A percentile compares a stretch with the other conserved stretches of the same genome.
Evolutionary conservation across 371 early-diverging fungal species (phyloP).

Genomic region (Apophysomyces sp.): DNA sequence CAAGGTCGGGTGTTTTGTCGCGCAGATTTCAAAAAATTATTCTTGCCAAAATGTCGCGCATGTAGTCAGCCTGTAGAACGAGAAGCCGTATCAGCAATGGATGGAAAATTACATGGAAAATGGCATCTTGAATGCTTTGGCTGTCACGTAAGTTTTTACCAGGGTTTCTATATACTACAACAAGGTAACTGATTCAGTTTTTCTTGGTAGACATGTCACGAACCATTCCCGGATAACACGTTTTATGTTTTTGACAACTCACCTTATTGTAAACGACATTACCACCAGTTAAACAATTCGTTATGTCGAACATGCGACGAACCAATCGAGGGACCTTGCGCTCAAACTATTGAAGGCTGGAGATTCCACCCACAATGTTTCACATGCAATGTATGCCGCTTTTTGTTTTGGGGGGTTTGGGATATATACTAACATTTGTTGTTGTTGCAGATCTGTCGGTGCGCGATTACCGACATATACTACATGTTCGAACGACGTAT

Average conservation of each 20-base stretch:
- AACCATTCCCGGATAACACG: conserved; percentile 83
- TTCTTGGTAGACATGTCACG: conserved; percentile 56
- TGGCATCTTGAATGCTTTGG: conserved; percentile 72
- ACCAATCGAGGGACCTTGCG: conserved; percentile 86
- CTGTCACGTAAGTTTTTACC: conserved; percentile 38
- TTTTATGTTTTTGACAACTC: conserved; percentile 82
- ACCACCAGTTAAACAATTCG: conserved; percentile 79
- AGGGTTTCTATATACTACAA: background rate
- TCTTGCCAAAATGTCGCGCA: conserved; percentile 68
- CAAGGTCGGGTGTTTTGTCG: conserved; percentile 77
- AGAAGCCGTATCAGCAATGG: conserved; percentile 77
- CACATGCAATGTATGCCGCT: conserved; percentile 32
- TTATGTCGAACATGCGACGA: conserved; percentile 75
- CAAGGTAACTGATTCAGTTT: background rate
- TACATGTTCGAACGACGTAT: conserved; percentile 74
- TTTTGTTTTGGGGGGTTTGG: no score
- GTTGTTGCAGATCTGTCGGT: conserved; percentile 51
- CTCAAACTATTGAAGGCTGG: conserved; percentile 73
- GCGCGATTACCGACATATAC: conserved; percentile 75
- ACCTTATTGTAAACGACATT: conserved; percentile 85
- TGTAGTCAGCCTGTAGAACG: conserved; percentile 70
- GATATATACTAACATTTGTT: background rate
- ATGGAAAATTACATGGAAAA: conserved; percentile 74
- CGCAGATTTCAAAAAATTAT: conserved; percentile 65
- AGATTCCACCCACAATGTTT: conserved; percentile 50